Evolutionary conservation across 192 early-diverging fungal genomes (phyloP).

Genomic region (Backusella circina): DNA sequence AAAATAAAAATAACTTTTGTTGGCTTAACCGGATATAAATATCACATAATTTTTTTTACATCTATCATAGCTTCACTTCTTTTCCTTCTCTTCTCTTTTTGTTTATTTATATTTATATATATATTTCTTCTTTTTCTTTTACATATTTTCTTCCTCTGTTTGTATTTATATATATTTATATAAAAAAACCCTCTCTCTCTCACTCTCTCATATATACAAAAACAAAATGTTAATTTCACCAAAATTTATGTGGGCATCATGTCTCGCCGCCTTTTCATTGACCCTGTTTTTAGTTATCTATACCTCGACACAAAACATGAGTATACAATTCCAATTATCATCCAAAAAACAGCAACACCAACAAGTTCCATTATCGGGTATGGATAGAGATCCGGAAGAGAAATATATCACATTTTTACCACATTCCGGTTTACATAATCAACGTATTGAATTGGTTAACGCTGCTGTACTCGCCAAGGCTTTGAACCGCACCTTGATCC

Average conservation of each 20-base stretch:
- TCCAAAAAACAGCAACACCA: background rate
- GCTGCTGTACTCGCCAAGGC: constrained; percentile 41
- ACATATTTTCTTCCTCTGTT: background rate
- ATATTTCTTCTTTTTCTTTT: background rate
- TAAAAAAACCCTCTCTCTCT: background rate
- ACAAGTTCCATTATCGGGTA: background rate
- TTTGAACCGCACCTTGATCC: constrained; percentile 49
- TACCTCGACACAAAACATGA: constrained; percentile 6
- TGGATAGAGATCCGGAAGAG: background rate
- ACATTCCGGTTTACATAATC: constrained; percentile 56
- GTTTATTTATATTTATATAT: background rate
- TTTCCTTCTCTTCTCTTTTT: background rate
- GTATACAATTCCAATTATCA: background rate
- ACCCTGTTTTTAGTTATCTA: background rate
- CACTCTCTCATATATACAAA: too few species aligned
- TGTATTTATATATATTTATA: background rate
- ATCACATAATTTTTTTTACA: background rate
- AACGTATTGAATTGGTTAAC: constrained; percentile 47
- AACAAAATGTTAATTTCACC: constrained; percentile 3
- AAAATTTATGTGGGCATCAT: constrained; percentile 12
- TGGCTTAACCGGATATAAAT: background rate
- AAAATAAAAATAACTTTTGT: background rate
- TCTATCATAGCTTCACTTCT: background rate
- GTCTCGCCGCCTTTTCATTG: background rate
- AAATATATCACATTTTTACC: constrained; percentile 46